Conservation (phyloP, 257 asterid species). For the Solanum ahanhuiri region DNA sequence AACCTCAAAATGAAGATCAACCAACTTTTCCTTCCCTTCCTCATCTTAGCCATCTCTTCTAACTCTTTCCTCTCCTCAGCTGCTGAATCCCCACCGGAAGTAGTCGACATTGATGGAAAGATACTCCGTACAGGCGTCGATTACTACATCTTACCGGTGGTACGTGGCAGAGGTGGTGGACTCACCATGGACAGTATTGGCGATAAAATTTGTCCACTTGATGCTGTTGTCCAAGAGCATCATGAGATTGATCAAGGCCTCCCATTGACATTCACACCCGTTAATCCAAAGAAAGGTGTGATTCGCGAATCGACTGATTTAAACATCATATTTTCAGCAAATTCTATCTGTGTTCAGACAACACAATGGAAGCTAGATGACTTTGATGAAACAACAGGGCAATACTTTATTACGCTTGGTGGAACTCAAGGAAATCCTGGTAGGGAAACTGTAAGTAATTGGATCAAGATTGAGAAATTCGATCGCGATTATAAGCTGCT, state of each 20-base stretch:
- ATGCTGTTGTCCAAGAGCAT: slow-evolving; percentile 33
- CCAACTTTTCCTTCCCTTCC: background rate
- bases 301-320: slow-evolving; percentile 34
- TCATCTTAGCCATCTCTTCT: background rate
- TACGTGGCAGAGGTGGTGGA: slow-evolving; percentile 65
- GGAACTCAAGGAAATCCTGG: slow-evolving; percentile 54
- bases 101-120: background rate
- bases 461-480: slow-evolving; percentile 44
- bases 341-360: slow-evolving; percentile 25
- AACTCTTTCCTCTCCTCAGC: slow-evolving; percentile 2
- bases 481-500: slow-evolving; percentile 33
- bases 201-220: slow-evolving; percentile 30
- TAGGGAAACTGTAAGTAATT: slow-evolving; percentile 25
- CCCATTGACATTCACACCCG: slow-evolving; percentile 32
- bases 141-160: slow-evolving; percentile 38
- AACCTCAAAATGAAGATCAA: background rate
- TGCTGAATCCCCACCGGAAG: background rate
- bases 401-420: slow-evolving; percentile 20
- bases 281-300: slow-evolving; percentile 15
- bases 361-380: slow-evolving; percentile 31
- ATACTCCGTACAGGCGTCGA: background rate
- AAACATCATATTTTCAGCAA: slow-evolving; percentile 33
- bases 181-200: slow-evolving; percentile 23
- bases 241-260: slow-evolving; percentile 27
- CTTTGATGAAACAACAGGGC: slow-evolving; percentile 11